Conservation (phyloP, 176 grass and related monocot genomes). For the Elaeis guineensis region DNA sequence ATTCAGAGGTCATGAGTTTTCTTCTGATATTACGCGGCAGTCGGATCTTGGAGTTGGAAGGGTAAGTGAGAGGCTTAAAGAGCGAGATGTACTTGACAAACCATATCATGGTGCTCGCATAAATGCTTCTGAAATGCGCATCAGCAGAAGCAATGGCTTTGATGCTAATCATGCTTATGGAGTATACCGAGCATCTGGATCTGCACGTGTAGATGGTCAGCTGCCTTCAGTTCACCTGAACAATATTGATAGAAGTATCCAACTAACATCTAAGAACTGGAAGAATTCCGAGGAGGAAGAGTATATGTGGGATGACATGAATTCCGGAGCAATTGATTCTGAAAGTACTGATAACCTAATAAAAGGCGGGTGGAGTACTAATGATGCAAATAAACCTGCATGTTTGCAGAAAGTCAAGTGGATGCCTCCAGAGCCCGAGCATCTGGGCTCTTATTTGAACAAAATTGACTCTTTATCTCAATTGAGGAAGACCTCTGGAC, state of each 20-base stretch:
- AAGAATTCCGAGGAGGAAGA: conserved; percentile 98
- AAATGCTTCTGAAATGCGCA: conserved; percentile 30
- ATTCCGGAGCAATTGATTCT: conserved; percentile 31
- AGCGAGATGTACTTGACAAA: conserved; percentile 33
- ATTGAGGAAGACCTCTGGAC: conserved; percentile 29
- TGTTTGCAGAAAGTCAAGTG: conserved; percentile 46
- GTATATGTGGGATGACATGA: conserved; percentile 83
- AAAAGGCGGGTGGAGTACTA: conserved; percentile 51
- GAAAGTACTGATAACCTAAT: conserved; percentile 27
- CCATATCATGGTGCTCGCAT: conserved; percentile 27
- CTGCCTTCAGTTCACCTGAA: conserved; percentile 34
- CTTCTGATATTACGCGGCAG: conserved; percentile 36
- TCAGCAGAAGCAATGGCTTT: conserved; percentile 30
- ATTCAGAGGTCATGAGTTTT: conserved; percentile 41
- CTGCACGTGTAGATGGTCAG: conserved; percentile 31
- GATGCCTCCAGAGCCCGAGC: conserved; percentile 20
- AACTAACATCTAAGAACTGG: conserved; percentile 58
- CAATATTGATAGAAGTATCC: conserved; percentile 41
- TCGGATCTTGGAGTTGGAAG: conserved; percentile 33
- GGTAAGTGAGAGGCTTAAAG: conserved; percentile 38
- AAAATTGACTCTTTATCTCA: conserved; percentile 31
- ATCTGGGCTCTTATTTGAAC: conserved; percentile 23
- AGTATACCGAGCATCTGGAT: conserved; percentile 28
- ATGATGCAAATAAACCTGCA: conserved; percentile 36
- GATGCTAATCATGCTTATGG: conserved; percentile 34